These are phyloP conservation scores for Thelonectria olida DNA, from an alignment of 2,329 filamentous ascomycete genomes.

Conservation along the genomic window DNA sequence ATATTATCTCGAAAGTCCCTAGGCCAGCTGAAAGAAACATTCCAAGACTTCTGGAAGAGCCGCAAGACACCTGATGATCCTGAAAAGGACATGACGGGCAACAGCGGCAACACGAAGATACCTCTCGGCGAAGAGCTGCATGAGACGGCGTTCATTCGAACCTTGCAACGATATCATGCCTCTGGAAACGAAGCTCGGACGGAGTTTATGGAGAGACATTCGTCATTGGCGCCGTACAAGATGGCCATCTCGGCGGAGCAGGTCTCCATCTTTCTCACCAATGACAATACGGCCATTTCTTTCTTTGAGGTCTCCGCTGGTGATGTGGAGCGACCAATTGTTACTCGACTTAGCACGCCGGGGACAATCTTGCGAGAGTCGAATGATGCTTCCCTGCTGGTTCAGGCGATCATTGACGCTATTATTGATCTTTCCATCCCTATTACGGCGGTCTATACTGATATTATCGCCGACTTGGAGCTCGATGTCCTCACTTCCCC, in stretches of 20 bases:
- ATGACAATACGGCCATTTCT: conserved; percentile 92
- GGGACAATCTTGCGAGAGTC: conserved; percentile 88
- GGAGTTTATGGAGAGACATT: conserved; percentile 90
- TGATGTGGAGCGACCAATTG: conserved; percentile 85
- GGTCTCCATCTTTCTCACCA: conserved; percentile 87
- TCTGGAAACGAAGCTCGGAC: conserved; percentile 83
- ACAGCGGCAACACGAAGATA: conserved; percentile 21
- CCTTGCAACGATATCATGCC: conserved; percentile 85
- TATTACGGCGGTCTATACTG: conserved; percentile 84
- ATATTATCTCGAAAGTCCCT: conserved; percentile 41
- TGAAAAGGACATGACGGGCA: conserved; percentile 42
- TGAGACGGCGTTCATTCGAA: conserved; percentile 64
- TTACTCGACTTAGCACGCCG: conserved; percentile 76
- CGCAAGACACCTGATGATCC: conserved; percentile 29
- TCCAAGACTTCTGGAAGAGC: conserved; percentile 38
- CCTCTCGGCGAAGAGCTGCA: conserved; percentile 42
- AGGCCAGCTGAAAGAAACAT: conserved; percentile 42
- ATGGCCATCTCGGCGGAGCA: conserved; percentile 89
- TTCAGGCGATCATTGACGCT: conserved; percentile 91
- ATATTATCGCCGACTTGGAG: conserved; percentile 88
- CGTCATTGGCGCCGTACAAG: conserved; percentile 73
- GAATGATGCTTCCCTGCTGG: conserved; percentile 88
- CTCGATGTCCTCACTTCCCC: conserved; percentile 89
- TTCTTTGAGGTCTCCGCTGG: conserved; percentile 93
- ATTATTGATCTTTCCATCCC: conserved; percentile 93